A percentile compares a stretch with the other conserved stretches of the same genome.
phyloP scores from a whole-genome alignment of 139 green algal species.

The Mychonastes homosphaera region DNA sequence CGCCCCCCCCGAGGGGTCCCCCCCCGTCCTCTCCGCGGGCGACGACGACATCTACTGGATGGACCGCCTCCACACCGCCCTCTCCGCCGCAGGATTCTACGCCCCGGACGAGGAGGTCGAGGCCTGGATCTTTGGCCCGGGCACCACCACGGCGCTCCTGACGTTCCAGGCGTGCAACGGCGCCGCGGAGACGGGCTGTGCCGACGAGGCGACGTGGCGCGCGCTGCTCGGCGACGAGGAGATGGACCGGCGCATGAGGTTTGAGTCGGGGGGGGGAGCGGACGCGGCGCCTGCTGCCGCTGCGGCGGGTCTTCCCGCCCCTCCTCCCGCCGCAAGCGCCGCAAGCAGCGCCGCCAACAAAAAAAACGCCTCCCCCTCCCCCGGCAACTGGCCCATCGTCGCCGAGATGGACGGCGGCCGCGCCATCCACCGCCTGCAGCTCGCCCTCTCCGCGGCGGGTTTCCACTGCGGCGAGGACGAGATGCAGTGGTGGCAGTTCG shows the following conservation, averaged over 20 bases:
- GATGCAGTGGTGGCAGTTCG: slow-evolving; percentile 50
- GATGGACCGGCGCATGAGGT: too few species aligned
- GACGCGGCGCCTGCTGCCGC: not conserved
- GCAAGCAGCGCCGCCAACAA: not conserved
- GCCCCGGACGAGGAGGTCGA: slow-evolving; percentile 52
- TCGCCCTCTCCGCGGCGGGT: slow-evolving; percentile 23
- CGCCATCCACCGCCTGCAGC: slow-evolving; percentile 35
- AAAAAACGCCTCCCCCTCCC: not conserved
- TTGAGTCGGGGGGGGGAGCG: not conserved
- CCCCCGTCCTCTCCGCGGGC: slow-evolving; percentile 41
- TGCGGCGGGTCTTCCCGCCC: not conserved
- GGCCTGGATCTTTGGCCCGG: slow-evolving; percentile 33
- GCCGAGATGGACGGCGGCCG: slow-evolving; percentile 30
- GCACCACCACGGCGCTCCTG: slow-evolving; percentile 31
- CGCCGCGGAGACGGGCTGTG: slow-evolving; percentile 50
- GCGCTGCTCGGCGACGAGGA: slow-evolving; percentile 15
- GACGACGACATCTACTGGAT: slow-evolving; percentile 78
- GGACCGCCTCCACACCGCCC: slow-evolving; percentile 40
- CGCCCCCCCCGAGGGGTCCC: slow-evolving; percentile 33
- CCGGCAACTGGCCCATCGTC: slow-evolving; percentile 25
- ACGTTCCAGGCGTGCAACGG: slow-evolving; percentile 48
- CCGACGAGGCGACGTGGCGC: slow-evolving; percentile 18
- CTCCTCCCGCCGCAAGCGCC: not conserved
- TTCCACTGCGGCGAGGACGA: slow-evolving; percentile 43
- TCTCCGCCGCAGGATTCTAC: slow-evolving; percentile 49